Percentiles rank a stretch among this genome's conserved stretches.
Conservation (phyloP, 495 filamentous ascomycete species). For the Penicillium bovifimosum region DNA sequence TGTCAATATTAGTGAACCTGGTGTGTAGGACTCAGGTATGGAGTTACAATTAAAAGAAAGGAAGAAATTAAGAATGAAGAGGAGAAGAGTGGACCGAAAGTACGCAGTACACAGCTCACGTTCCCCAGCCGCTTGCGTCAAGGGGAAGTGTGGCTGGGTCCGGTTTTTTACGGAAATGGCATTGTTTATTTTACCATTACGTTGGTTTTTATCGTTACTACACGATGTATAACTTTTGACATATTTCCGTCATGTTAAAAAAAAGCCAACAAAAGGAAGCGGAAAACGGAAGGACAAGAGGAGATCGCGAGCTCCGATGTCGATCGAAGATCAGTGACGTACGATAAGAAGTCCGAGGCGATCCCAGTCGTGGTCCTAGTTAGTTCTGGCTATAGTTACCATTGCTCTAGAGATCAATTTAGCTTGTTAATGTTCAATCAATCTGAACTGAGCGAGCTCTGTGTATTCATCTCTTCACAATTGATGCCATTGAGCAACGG, state of each 20-base stretch:
- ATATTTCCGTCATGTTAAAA: neutral
- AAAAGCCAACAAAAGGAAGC: neutral
- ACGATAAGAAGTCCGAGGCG: neutral
- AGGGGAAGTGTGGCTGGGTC: conserved; percentile 22
- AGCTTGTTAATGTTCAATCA: no score
- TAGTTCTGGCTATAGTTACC: neutral
- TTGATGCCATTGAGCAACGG: neutral
- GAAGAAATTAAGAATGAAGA: neutral
- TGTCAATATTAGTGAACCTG: neutral
- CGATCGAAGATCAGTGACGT: conserved; percentile 26
- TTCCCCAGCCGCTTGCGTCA: conserved; percentile 30
- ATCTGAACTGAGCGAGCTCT: no score
- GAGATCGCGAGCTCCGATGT: conserved; percentile 12
- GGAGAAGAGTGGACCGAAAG: conserved; percentile 9
- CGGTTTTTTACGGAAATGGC: neutral
- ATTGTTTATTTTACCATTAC: neutral
- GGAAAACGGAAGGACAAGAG: conserved; percentile 1
- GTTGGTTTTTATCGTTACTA: no score
- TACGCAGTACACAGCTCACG: conserved; percentile 7
- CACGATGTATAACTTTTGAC: no score
- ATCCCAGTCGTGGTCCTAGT: neutral
- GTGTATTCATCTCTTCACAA: no score
- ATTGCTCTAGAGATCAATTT: no score
- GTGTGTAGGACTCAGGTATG: neutral
- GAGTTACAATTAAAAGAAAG: neutral